Base-by-base conservation (phyloP, 179 eudicot genomes). In the Silene coronaria region DNA sequence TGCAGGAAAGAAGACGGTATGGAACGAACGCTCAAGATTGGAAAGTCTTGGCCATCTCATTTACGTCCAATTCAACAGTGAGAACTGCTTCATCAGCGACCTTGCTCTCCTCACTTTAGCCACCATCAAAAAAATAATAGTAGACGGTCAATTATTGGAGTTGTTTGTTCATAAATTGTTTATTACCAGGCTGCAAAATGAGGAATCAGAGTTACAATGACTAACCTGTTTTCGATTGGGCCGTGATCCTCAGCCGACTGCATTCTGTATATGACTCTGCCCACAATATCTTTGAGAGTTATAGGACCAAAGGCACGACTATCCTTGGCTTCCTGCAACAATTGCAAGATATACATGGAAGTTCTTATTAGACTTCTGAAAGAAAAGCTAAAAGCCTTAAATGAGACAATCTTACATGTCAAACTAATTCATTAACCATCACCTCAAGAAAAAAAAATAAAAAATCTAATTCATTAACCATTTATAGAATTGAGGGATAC, bases 231-330 rank as follows among this genome's bases (percentile, higher is more conserved):
- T 7, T 73, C 12, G 4, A 73, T 22, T 11, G 58, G 68, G 67
- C 76, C 76, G 16, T 73, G 76, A 38, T 73, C 68, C 36, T 61
- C 55, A 26, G 68, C 34, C 3, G 67, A 59, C 7, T 73, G 68
- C 67, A 59, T 59, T 38, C 76, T 73, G 76, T 73, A 73, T 30
- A 73, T 58, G 4, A 61, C 76, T 73, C 68, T 60, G 17, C 76
- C 76, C 16, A 73, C 76, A 60, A 73, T 73, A 36, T 61, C 68
- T 22, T 7, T 6, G 67, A 61, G 46, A 2, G 68, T 1, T 30
- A 73, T 38, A 21, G 76, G 76, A 21, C 76, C 76, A 73, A 59
- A 73, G 42, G 57, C 48, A 1, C 76, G 76, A 61, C 76, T 73
- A 45, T 73, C 76, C 34, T 73, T 14, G 34, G 67, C 68, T 34